Conservation (phyloP, 2,329 filamentous ascomycete species). For the Diatrype stigma region DNA sequence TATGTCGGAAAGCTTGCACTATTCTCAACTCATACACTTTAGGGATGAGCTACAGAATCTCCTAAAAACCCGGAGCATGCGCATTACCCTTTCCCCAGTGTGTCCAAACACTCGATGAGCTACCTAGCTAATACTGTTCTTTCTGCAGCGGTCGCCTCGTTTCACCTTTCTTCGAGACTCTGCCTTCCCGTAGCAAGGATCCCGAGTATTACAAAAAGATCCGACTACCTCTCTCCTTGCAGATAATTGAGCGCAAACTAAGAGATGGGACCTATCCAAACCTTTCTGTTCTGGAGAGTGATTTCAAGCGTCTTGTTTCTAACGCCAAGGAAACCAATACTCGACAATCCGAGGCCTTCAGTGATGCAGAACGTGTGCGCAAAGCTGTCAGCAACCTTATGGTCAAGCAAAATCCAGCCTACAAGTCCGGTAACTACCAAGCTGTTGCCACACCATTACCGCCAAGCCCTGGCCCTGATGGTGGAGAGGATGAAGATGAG, state of each 20-base stretch:
- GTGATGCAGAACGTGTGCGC: slow-evolving; percentile 80
- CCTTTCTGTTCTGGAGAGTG: slow-evolving; percentile 73
- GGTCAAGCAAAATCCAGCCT: slow-evolving; percentile 81
- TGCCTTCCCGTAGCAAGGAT: slow-evolving; percentile 60
- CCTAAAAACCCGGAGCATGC: no score
- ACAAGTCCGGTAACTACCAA: slow-evolving; percentile 62
- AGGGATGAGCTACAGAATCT: no score
- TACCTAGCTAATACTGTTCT: no score
- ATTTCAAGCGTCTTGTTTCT: slow-evolving; percentile 80
- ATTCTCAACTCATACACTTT: no score
- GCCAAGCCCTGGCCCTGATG: slow-evolving; percentile 36
- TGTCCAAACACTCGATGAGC: no score
- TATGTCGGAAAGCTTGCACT: no score
- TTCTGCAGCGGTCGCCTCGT: slow-evolving; percentile 70
- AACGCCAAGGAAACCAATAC: slow-evolving; percentile 85
- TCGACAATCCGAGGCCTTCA: slow-evolving; percentile 66
- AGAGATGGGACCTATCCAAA: slow-evolving; percentile 63
- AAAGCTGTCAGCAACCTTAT: slow-evolving; percentile 87
- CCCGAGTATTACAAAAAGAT: slow-evolving; percentile 76
- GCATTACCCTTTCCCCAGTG: no score
- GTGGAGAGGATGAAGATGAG: slow-evolving; percentile 25
- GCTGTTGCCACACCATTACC: slow-evolving; percentile 72
- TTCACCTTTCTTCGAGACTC: slow-evolving; percentile 68
- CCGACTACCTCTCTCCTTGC: slow-evolving; percentile 73
- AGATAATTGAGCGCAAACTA: slow-evolving; percentile 72